Base-by-base conservation (phyloP, 2,329 filamentous ascomycete genomes). In the Cladophialophora chaetospira region DNA sequence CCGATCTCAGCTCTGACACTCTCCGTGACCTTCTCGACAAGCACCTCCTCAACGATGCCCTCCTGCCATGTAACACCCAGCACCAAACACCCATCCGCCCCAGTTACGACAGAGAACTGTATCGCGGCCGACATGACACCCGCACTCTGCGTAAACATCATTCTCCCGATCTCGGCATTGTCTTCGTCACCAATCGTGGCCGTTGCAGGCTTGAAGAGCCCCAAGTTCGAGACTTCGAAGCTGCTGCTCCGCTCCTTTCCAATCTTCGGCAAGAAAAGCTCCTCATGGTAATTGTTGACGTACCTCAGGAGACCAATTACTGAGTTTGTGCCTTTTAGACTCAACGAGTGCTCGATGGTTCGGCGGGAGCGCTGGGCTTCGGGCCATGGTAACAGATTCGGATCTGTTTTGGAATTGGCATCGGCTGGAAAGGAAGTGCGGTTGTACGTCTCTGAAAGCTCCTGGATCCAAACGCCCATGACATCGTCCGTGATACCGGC, bases 151-250 rank as follows among this genome's bases (percentile, higher is more conserved):
- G 75, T 77, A 53, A 80, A 79, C 3, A 75, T 57, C 63, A 78
- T 71, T 3, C 73, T 69, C 1, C 71, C 71, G 25, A 78, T 69
- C 28, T 59, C 54, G 3, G 52, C 47, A 13, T 11, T 42, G 15
- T 19, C n/a, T n/a, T 61, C 10, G 11, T 57, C 58, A 5, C 47
- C 43, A 40, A 33, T 28, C 17, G 46, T 36, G 13, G 55, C 53
- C 2, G 47, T 36, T 25, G 42, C 23, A 11, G 25, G 25, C 62
- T 63, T 43, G 33, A 75, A 68, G 2, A 72, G 64, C 0, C 78
- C 78, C 3, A 80, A 51, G 63, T 79, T 80, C 0, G 77, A 79
- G 5, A 80, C 54, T 59, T 80, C 77, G 19, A 73, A 77, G 6
- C 69, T 72, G 13, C 65, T 62, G 0, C 63, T 66, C 2, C 78